A percentile compares a stretch with the other conserved stretches of the same genome.
These are phyloP conservation scores for Tremella fuciformis DNA, from an alignment of 768 basidiomycete species.

Conservation along the genomic window DNA sequence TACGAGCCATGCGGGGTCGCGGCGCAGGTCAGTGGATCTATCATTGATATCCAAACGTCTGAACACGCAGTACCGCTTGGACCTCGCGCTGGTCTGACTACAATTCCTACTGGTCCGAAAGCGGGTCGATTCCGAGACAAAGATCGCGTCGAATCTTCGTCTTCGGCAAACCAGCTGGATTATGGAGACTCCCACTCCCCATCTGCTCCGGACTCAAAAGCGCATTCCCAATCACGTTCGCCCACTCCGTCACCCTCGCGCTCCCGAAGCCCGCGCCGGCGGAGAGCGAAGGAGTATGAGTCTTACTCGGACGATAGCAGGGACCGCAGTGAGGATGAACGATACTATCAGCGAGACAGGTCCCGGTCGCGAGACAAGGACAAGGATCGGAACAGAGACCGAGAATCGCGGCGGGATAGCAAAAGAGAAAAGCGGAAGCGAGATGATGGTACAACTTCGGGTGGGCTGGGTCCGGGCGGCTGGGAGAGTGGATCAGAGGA, in stretches of 20 bases:
- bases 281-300: conserved; percentile 10
- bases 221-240: not conserved
- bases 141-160: conserved; percentile 34
- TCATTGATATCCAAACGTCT: not conserved
- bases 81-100: conserved; percentile 27
- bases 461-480: conserved; percentile 37
- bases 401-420: conserved; percentile 1
- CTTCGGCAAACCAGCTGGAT: conserved; percentile 28
- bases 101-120: conserved; percentile 43
- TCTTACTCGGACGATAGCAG: conserved; percentile 13
- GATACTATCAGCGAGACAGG: conserved; percentile 12
- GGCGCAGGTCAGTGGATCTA: conserved; percentile 32
- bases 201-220: conserved; percentile 10
- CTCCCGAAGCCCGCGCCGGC: not conserved
- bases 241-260: not conserved
- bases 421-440: conserved; percentile 25
- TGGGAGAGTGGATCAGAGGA: conserved; percentile 35
- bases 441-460: conserved; percentile 31
- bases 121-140: conserved; percentile 48
- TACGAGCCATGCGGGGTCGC: conserved; percentile 31
- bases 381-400: conserved; percentile 16
- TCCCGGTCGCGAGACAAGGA: conserved; percentile 19
- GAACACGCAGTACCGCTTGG: conserved; percentile 27
- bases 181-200: conserved; percentile 28
- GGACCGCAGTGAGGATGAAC: conserved; percentile 9